Conservation (phyloP, 495 filamentous ascomycete genomes). For the Hypoxylon crocopeplum region DNA sequence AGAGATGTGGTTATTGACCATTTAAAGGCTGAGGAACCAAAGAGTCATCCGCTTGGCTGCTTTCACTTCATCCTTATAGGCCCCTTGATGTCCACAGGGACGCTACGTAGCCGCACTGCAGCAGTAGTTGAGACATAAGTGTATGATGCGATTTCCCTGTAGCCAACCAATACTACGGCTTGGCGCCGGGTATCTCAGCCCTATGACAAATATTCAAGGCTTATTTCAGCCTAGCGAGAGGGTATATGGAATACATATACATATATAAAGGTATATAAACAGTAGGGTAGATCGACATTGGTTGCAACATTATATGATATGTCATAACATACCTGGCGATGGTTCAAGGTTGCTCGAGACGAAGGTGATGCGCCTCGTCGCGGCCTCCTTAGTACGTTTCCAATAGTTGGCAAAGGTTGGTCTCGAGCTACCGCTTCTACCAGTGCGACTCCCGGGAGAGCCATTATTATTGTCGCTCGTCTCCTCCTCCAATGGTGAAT, state of each 20-base stretch:
- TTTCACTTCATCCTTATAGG: neutral
- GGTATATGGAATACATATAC: neutral
- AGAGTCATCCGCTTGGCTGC: neutral
- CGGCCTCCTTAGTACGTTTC: slow-evolving; percentile 44
- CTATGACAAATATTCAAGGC: slow-evolving; percentile 22
- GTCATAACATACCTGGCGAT: slow-evolving; percentile 26
- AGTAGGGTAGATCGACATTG: neutral
- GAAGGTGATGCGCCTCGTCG: slow-evolving; percentile 41
- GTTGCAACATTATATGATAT: neutral
- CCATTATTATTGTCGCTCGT: neutral
- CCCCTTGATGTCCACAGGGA: neutral
- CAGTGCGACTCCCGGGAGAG: neutral
- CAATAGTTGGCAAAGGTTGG: slow-evolving; percentile 49
- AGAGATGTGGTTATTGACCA: too few species aligned
- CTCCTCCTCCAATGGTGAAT: slow-evolving; percentile 20
- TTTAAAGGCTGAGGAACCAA: neutral
- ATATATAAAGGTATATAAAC: neutral
- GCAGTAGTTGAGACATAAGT: neutral
- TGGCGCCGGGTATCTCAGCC: slow-evolving; percentile 22
- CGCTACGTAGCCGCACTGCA: neutral
- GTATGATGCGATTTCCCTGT: slow-evolving; percentile 4
- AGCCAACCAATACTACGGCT: slow-evolving; percentile 19
- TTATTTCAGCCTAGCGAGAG: slow-evolving; percentile 8
- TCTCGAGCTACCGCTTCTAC: slow-evolving; percentile 18
- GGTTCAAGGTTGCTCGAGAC: slow-evolving; percentile 40